Evolutionary conservation across 2,329 filamentous ascomycete species (phyloP).

Genomic region (Ophiosphaerella korrae): DNA sequence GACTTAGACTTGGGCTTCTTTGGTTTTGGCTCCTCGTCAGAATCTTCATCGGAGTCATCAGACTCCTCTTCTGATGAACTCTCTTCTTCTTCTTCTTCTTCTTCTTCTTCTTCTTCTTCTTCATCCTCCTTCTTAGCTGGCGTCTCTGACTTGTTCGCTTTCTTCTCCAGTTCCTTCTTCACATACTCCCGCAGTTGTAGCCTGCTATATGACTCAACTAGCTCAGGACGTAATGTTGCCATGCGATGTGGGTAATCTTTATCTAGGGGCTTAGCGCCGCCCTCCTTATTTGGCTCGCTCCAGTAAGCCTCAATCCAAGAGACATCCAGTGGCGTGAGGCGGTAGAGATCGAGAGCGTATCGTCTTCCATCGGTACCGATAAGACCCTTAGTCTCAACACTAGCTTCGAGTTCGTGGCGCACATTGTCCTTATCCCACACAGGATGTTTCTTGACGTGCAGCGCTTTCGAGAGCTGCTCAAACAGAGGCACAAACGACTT

Average conservation of each 20-base stretch:
- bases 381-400: slow-evolving; percentile 97
- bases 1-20: slow-evolving; percentile 12
- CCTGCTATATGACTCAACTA: slow-evolving; percentile 85
- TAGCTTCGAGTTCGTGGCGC: slow-evolving; percentile 88
- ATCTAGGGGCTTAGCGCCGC: slow-evolving; percentile 55
- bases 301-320: slow-evolving; percentile 83
- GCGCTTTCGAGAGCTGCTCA: slow-evolving; percentile 84
- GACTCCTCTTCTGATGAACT: slow-evolving; percentile 23
- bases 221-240: slow-evolving; percentile 88
- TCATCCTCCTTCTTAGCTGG: slow-evolving; percentile 42
- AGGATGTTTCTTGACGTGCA: slow-evolving; percentile 90
- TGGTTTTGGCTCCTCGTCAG: slow-evolving; percentile 61
- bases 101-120: slow-evolving; percentile 36
- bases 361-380: slow-evolving; percentile 95
- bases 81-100: slow-evolving; percentile 42
- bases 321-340: slow-evolving; percentile 90
- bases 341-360: slow-evolving; percentile 96
- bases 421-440: slow-evolving; percentile 98
- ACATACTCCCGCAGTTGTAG: slow-evolving; percentile 89
- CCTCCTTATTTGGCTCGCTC: slow-evolving; percentile 48
- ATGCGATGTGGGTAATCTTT: slow-evolving; percentile 88
- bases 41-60: slow-evolving; percentile 27
- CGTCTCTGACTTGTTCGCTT: slow-evolving; percentile 47
- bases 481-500: slow-evolving; percentile 84
- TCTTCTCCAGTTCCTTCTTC: slow-evolving; percentile 68